Evolutionary conservation across 2,329 filamentous ascomycete species (phyloP).

Genomic region (Neonectria sp.): DNA sequence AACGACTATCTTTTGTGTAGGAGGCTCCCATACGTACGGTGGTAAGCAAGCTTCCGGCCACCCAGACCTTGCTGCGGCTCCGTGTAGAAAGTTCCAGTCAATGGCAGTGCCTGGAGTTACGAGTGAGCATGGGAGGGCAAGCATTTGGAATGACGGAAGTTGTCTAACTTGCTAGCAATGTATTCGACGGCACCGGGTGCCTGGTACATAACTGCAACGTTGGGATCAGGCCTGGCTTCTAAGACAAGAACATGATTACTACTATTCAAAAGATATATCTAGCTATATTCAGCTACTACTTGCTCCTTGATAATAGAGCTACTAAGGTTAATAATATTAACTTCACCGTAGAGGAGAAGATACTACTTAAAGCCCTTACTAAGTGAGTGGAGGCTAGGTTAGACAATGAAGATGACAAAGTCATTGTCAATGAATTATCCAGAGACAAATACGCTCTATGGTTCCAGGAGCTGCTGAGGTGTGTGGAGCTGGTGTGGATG

Average conservation of each 20-base stretch:
- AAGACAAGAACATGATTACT: background rate
- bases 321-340: no score
- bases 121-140: background rate
- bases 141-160: background rate
- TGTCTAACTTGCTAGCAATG: background rate
- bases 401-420: no score
- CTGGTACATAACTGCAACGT: conserved; percentile 7
- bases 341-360: no score
- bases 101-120: conserved; percentile 1
- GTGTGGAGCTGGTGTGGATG: no score
- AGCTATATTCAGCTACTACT: no score
- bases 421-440: no score
- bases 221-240: conserved; percentile 14
- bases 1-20: background rate
- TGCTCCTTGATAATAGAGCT: no score
- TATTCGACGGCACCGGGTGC: conserved; percentile 5
- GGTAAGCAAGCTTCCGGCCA: conserved; percentile 6
- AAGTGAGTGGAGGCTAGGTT: no score
- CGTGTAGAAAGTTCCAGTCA: conserved; percentile 15
- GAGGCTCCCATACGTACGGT: background rate
- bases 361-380: no score
- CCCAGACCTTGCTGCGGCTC: conserved; percentile 13
- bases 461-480: no score
- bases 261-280: no score
- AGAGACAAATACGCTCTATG: no score